A percentile compares a stretch with the other conserved stretches of the same genome.
These are phyloP conservation scores for Alternaria rosae DNA, from an alignment of 2,329 filamentous ascomycete genomes.

Conservation along the genomic window DNA sequence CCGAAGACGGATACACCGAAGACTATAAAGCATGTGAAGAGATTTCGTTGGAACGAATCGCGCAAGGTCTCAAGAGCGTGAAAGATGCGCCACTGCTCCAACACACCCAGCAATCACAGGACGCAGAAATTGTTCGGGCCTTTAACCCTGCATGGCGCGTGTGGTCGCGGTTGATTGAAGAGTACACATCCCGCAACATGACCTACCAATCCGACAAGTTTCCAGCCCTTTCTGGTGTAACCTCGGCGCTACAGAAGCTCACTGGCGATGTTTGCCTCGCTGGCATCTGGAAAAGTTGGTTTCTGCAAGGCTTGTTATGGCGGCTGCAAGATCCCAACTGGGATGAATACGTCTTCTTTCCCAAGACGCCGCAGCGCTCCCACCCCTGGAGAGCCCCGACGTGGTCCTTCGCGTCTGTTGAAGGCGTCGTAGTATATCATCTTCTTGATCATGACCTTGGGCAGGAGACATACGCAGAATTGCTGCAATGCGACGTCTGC, in stretches of 20 bases:
- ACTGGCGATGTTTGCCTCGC: constrained; percentile 16
- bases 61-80: background rate
- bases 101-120: too few relatives aligned
- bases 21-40: background rate
- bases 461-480: background rate
- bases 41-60: background rate
- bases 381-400: constrained; percentile 10
- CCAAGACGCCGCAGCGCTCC: background rate
- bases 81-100: background rate
- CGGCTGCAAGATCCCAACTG: constrained; percentile 2
- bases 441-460: background rate
- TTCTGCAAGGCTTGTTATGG: constrained; percentile 14
- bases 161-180: constrained; percentile 10
- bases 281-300: constrained; percentile 15
- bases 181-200: constrained; percentile 14
- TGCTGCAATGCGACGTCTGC: constrained; percentile 1
- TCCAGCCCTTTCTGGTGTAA: constrained; percentile 13
- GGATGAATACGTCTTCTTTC: constrained; percentile 1
- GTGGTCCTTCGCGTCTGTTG: constrained; percentile 14
- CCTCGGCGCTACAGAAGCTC: constrained; percentile 3
- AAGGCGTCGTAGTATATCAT: constrained; percentile 8
- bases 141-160: background rate
- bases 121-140: too few relatives aligned
- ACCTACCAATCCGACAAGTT: constrained; percentile 16
- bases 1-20: background rate